Conservation (phyloP, 352 stramenopile species). For the Phytophthora crassamura region DNA sequence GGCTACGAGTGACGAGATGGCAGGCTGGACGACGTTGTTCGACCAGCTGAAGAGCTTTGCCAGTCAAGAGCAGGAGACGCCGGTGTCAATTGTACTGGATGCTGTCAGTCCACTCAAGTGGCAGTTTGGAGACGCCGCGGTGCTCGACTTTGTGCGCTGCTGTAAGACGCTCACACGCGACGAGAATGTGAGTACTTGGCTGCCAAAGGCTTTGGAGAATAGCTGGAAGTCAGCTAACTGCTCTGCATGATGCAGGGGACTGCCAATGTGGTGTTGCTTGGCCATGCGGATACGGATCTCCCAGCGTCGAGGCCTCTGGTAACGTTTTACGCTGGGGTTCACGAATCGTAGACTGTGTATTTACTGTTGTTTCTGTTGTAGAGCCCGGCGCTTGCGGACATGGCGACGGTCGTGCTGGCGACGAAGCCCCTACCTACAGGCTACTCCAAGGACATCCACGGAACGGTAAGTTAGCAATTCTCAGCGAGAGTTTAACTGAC, state of each 20-base stretch:
- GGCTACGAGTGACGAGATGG: not conserved
- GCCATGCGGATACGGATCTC: slow-evolving; percentile 58
- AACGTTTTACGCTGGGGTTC: not conserved
- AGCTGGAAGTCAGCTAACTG: too few relatives aligned
- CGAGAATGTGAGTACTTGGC: slow-evolving; percentile 38
- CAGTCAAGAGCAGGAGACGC: slow-evolving; percentile 3
- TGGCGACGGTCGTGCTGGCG: slow-evolving; percentile 59
- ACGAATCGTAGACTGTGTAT: not conserved
- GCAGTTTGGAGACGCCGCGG: slow-evolving; percentile 47
- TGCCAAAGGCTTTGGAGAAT: too few relatives aligned
- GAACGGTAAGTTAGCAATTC: slow-evolving; percentile 51
- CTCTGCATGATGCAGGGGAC: slow-evolving; percentile 24
- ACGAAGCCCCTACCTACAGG: slow-evolving; percentile 66
- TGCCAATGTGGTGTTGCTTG: slow-evolving; percentile 65
- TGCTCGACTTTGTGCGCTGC: slow-evolving; percentile 68
- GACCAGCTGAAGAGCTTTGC: slow-evolving; percentile 32
- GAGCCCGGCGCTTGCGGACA: slow-evolving; percentile 56
- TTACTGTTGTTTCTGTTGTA: slow-evolving; percentile 20
- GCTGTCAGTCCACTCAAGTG: slow-evolving; percentile 71
- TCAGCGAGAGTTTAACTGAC: too few relatives aligned
- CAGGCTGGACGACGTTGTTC: slow-evolving; percentile 39
- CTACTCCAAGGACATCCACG: slow-evolving; percentile 82
- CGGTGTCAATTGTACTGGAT: slow-evolving; percentile 67
- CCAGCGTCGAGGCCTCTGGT: slow-evolving; percentile 24
- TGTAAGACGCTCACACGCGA: slow-evolving; percentile 65